phyloP scores from a whole-genome alignment of 73 alveolate species.

The Tetrahymena elliotti region DNA sequence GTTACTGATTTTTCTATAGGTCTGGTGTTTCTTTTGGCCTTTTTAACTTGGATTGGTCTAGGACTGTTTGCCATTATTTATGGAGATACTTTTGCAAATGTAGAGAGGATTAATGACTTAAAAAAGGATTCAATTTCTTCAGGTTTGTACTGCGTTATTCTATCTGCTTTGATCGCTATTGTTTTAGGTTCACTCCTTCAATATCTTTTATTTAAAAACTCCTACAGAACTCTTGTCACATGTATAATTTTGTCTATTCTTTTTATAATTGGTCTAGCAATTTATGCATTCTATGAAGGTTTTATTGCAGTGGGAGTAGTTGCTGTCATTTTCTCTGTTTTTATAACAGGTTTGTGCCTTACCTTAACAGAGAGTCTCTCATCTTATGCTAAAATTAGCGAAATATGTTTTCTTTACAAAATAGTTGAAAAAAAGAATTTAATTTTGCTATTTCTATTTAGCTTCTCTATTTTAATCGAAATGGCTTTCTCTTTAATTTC shows the following conservation, averaged over 20 bases:
- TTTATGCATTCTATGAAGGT: background rate
- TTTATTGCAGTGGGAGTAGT: background rate
- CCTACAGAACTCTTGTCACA: background rate
- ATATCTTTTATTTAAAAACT: background rate
- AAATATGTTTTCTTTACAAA: background rate
- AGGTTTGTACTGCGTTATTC: background rate
- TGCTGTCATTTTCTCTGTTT: background rate
- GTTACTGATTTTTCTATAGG: background rate
- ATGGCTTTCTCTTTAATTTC: background rate
- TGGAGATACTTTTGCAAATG: background rate
- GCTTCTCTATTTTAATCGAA: background rate
- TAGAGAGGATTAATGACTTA: background rate
- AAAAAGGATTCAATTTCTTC: background rate
- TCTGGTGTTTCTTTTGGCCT: background rate
- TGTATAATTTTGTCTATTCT: background rate
- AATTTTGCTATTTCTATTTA: background rate
- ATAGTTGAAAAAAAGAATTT: background rate
- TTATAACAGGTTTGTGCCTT: background rate
- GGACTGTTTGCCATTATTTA: background rate
- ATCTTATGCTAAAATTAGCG: background rate
- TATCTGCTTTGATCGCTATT: background rate
- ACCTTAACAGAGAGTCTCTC: background rate
- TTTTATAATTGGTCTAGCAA: background rate
- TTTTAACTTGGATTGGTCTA: background rate
- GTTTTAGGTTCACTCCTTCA: background rate